These are phyloP conservation scores for Eucalyptus paniculata DNA, from an alignment of 345 rosid genomes.

Conservation along the genomic window DNA sequence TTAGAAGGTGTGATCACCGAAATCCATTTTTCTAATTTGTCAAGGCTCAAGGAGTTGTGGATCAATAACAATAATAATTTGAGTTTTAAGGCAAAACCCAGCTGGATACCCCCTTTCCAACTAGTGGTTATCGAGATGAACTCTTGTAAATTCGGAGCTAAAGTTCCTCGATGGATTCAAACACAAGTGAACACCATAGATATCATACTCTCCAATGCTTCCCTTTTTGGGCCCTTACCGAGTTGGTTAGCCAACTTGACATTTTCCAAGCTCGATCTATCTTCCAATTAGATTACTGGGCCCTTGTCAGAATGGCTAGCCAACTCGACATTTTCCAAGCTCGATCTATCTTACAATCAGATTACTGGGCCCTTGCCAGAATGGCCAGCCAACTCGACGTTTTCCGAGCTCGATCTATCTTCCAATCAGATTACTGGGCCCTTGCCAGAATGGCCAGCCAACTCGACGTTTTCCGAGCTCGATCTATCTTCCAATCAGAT, in stretches of 20 bases:
- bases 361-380: too few species aligned
- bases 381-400: accelerated
- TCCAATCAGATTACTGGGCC: too few species aligned
- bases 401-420: accelerated
- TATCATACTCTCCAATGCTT: not conserved
- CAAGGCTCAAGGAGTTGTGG: accelerated
- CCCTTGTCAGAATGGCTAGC: too few species aligned
- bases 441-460: too few species aligned
- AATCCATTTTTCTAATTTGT: too few species aligned
- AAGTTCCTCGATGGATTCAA: not conserved
- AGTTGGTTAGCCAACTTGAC: accelerated
- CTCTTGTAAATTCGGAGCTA: not conserved
- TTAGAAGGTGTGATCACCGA: too few species aligned
- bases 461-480: accelerated
- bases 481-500: too few species aligned
- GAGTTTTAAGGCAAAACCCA: not conserved
- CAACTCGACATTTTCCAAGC: accelerated
- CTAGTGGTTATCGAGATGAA: accelerated
- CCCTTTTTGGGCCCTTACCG: not conserved
- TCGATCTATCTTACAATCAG: too few species aligned
- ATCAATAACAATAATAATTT: accelerated
- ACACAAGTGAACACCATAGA: not conserved
- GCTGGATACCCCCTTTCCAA: not conserved
- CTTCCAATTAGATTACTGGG: not conserved
- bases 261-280: accelerated